phyloP scores from a whole-genome alignment of 306 rosid genomes.

The Quercus bicolor region DNA sequence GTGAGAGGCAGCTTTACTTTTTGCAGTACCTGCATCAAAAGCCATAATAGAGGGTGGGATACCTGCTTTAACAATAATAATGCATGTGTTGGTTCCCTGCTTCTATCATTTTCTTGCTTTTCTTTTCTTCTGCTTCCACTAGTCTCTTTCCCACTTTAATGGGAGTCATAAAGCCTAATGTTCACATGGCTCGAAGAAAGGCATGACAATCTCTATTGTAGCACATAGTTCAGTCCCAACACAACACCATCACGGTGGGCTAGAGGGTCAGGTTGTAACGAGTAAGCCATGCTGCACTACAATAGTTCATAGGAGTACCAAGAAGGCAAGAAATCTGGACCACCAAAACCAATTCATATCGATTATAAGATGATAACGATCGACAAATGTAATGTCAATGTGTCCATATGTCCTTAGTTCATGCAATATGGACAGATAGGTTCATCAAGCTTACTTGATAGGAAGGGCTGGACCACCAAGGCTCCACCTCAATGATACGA shows the following conservation, averaged over 20 bases:
- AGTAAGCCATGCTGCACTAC: neutral
- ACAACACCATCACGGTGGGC: neutral
- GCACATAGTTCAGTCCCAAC: neutral
- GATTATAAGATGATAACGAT: neutral
- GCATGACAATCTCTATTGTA: neutral
- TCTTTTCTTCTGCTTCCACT: constrained; percentile 21
- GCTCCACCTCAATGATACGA: constrained; percentile 33
- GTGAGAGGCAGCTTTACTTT: constrained; percentile 62
- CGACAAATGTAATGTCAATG: constrained; percentile 9
- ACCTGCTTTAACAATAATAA: constrained; percentile 45
- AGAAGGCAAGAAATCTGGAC: constrained; percentile 16
- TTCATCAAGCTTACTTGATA: neutral
- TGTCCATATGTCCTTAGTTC: neutral
- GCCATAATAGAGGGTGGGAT: constrained; percentile 27
- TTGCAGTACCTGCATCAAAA: constrained; percentile 36
- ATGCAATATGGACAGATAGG: neutral
- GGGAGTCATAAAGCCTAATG: constrained; percentile 24
- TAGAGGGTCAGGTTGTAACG: neutral
- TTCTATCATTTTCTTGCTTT: constrained; percentile 33
- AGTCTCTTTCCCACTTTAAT: constrained; percentile 30
- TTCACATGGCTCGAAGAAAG: constrained; percentile 31
- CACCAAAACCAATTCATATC: constrained; percentile 16
- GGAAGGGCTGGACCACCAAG: constrained; percentile 31
- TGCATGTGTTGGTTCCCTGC: constrained; percentile 37
- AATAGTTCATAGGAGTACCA: constrained; percentile 1